Conservation (phyloP, 345 rosid genomes). For the Aegle marmelos region DNA sequence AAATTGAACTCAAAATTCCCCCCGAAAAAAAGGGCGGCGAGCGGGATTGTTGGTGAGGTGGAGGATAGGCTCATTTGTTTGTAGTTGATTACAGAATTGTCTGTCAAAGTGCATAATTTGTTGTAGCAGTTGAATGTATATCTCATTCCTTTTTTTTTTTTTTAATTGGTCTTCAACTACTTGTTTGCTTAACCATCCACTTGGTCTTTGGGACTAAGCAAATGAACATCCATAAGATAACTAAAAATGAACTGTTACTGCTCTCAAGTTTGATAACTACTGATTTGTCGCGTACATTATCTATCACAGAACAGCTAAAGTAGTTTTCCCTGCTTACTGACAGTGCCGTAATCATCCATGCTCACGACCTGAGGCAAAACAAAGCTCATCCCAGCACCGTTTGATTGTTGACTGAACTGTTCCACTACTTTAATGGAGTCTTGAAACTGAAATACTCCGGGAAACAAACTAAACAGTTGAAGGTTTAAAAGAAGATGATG, state of each 20-base stretch:
- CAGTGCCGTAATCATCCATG: background rate
- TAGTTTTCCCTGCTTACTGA: background rate
- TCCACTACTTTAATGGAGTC: background rate
- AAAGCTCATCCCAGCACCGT: background rate
- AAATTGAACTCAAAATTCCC: background rate
- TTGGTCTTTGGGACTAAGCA: background rate
- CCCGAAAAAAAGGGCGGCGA: no score
- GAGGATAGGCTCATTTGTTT: background rate
- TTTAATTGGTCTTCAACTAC: background rate
- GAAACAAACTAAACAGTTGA: background rate
- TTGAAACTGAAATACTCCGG: background rate
- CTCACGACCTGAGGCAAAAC: no score
- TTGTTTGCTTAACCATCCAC: background rate
- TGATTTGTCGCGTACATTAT: no score
- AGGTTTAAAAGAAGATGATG: background rate
- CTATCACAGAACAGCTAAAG: background rate
- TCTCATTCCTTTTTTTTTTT: background rate
- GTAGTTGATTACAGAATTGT: background rate
- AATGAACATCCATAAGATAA: background rate
- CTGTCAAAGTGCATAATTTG: background rate
- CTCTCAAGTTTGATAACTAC: no score
- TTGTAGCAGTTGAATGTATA: background rate
- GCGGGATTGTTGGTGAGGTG: no score
- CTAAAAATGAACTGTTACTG: background rate
- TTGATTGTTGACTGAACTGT: background rate